Evolutionary conservation across 2,329 filamentous ascomycete genomes (phyloP).

Genomic region (Calonectria pseudoturangicola): DNA sequence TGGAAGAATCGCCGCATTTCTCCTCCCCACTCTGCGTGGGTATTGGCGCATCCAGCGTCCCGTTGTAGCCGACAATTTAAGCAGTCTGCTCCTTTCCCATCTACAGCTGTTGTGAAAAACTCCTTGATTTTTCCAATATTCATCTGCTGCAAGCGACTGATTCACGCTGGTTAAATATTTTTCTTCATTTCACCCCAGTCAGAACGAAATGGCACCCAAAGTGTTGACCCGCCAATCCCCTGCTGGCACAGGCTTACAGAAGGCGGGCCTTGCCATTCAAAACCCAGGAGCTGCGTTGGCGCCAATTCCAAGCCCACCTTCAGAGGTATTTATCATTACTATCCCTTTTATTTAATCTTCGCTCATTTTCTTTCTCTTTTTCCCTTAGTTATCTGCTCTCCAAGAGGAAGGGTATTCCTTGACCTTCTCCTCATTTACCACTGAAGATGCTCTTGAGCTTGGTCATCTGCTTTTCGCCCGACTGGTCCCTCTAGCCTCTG

Average conservation of each 20-base stretch:
- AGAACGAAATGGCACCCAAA: slow-evolving; percentile 1
- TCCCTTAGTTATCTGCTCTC: slow-evolving; percentile 6
- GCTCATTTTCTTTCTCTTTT: neutral
- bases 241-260: slow-evolving; percentile 12
- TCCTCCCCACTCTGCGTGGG: neutral
- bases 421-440: slow-evolving; percentile 25
- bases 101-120: neutral
- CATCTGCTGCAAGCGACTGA: neutral
- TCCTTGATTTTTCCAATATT: neutral
- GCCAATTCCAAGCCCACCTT: slow-evolving; percentile 9
- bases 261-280: slow-evolving; percentile 11
- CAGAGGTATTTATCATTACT: neutral
- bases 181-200: neutral
- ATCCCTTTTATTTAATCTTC: neutral
- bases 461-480: slow-evolving; percentile 20
- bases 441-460: slow-evolving; percentile 26
- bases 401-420: slow-evolving; percentile 14
- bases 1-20: slow-evolving; percentile 24
- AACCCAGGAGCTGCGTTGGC: neutral
- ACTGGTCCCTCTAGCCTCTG: slow-evolving; percentile 2
- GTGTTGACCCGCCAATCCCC: slow-evolving; percentile 23
- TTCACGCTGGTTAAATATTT: neutral
- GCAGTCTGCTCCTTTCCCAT: neutral
- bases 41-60: neutral
- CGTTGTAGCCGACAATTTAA: slow-evolving; percentile 1